Conservation (phyloP, 2,329 filamentous ascomycete genomes). For the Hypoxylon sp. region DNA sequence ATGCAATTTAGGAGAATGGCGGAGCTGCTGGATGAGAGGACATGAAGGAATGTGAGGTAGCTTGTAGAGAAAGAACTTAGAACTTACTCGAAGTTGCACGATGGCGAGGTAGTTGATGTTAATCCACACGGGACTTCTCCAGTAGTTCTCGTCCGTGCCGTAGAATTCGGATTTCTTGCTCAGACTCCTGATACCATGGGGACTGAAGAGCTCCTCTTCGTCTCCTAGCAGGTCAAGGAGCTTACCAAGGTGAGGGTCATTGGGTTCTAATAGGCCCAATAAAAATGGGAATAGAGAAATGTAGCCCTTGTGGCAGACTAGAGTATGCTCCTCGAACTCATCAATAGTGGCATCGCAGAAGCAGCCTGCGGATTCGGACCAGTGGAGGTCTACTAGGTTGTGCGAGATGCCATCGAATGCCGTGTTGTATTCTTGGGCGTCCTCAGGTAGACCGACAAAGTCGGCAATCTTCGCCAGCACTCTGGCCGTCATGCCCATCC, state of each 20-base stretch:
- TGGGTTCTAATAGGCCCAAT: slow-evolving; percentile 79
- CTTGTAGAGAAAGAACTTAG: no score
- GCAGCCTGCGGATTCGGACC: slow-evolving; percentile 82
- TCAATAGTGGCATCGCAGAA: slow-evolving; percentile 98
- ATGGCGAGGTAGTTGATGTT: slow-evolving; percentile 94
- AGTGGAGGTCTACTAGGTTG: slow-evolving; percentile 95
- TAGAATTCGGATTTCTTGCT: slow-evolving; percentile 87
- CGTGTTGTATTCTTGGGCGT: slow-evolving; percentile 77
- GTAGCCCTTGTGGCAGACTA: slow-evolving; percentile 97
- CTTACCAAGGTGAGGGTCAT: slow-evolving; percentile 80
- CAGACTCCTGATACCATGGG: slow-evolving; percentile 88
- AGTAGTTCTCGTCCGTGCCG: slow-evolving; percentile 95
- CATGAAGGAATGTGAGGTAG: neutral
- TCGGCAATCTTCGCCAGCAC: slow-evolving; percentile 85
- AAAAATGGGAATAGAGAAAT: slow-evolving; percentile 94
- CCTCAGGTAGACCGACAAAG: slow-evolving; percentile 80
- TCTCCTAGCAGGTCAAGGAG: slow-evolving; percentile 83
- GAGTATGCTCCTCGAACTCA: slow-evolving; percentile 88
- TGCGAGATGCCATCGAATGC: slow-evolving; percentile 81
- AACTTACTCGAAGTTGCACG: slow-evolving; percentile 80
- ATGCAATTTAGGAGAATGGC: neutral
- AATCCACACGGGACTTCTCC: slow-evolving; percentile 94
- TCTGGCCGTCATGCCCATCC: slow-evolving; percentile 96
- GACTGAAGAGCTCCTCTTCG: slow-evolving; percentile 89
- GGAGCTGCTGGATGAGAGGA: no score